Evolutionary conservation across 1,284 basidiomycete species (phyloP), one percentile per base, ranked within the genome.

Genomic region (Apiotrichum mycotoxinovorans): DNA sequence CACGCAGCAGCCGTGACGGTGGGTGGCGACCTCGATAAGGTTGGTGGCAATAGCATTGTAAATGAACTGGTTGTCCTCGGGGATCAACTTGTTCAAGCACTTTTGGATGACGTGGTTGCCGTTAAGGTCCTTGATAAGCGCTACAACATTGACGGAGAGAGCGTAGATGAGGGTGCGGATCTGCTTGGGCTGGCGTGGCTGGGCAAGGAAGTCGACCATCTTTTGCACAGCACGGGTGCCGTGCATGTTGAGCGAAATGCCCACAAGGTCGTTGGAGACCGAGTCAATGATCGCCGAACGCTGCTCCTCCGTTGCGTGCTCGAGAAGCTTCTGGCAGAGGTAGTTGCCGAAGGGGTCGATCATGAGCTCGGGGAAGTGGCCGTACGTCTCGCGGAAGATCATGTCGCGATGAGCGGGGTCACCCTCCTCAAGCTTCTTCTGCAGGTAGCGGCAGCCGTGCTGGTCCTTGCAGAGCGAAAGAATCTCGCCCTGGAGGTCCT

Each of bases 321-420:
- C 96, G 66, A 99, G 81, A 54, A 99, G 84, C 80, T 98, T 98
- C 79, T 98, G 96, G 79, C 95, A 98, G 54, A 99, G 84, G 74
- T 99, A 99, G 80, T 98, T 99, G 66, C 96, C 96, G 78, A 99
- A 98, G 3, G 96, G 94, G 81, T 98, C 96, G 46, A 91, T 98
- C 96, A 98, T 99, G 64, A 98, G 83, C 70, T 98, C 96, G 51
- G 95, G 90, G 76, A 98, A 98, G 74, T 98, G 94, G 54, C 88
- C 87, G 70, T 96, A 98, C 2, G 95, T 98, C 81, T 99, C 96
- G 63, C 89, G 84, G 83, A 98, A 99, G 77, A 99, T 98, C 89
- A 98, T 94, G 73, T 98, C 96, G 57, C 96, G 87, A 79, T 97
- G 91, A 75, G 94, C 89, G 17, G 92, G 84, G 61, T 88, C 84